These are phyloP conservation scores for Penicillium griseofulvum DNA, from an alignment of 2,329 filamentous ascomycete species.

Conservation along the genomic window DNA sequence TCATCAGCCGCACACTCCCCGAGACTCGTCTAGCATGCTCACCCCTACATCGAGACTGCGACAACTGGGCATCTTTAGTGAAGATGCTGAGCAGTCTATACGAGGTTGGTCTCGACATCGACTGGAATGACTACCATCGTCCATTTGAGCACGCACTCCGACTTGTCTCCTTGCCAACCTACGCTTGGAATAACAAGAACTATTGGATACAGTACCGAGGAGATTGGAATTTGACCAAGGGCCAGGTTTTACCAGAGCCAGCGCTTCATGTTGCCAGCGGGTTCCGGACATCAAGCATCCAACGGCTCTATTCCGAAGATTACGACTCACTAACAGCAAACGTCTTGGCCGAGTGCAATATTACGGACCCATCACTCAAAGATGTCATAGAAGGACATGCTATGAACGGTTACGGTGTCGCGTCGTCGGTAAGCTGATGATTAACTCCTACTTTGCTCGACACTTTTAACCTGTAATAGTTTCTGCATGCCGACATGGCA, in stretches of 20 bases:
- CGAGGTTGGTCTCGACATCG: background rate
- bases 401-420: slow-evolving; percentile 46
- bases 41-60: background rate
- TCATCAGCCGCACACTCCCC: slow-evolving; percentile 64
- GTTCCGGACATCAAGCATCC: background rate
- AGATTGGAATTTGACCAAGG: slow-evolving; percentile 71
- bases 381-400: slow-evolving; percentile 45
- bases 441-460: background rate
- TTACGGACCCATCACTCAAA: slow-evolving; percentile 2
- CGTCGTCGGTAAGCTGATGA: slow-evolving; percentile 42
- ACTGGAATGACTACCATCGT: slow-evolving; percentile 69
- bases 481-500: slow-evolving; percentile 27
- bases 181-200: slow-evolving; percentile 68
- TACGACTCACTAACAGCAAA: slow-evolving; percentile 22
- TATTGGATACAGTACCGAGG: slow-evolving; percentile 72
- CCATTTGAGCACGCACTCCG: slow-evolving; percentile 58
- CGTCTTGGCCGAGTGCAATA: slow-evolving; percentile 19
- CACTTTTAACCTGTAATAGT: slow-evolving; percentile 1
- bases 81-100: background rate
- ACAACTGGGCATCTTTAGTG: background rate
- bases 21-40: background rate
- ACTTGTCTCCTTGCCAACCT: slow-evolving; percentile 62
- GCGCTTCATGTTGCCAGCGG: background rate
- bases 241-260: slow-evolving; percentile 38
- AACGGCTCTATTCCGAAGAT: background rate